Percentiles rank a stretch among this genome's conserved stretches.
Conservation (phyloP, 176 grass and related monocot species). For the Tillandsia leiboldiana region DNA sequence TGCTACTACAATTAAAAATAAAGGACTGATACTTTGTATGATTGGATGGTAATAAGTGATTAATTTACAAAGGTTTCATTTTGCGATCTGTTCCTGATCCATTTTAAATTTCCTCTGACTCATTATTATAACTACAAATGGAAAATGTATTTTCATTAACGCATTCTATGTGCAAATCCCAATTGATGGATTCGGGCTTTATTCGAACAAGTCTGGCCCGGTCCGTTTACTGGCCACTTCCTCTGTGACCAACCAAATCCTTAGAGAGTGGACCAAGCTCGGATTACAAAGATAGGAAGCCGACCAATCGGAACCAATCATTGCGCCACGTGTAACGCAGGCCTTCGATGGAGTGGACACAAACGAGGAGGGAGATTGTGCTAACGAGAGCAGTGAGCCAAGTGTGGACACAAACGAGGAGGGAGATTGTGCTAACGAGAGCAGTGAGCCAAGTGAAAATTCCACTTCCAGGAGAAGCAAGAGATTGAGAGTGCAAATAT, state of each 20-base stretch:
- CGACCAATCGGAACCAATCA: conserved; percentile 34
- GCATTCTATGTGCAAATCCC: too few species aligned
- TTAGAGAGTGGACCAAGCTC: not conserved
- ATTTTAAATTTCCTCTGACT: too few species aligned
- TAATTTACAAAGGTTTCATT: too few species aligned
- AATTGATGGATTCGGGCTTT: too few species aligned
- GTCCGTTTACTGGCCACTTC: too few species aligned
- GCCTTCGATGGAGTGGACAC: conserved; percentile 3
- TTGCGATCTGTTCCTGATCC: too few species aligned
- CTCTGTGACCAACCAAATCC: conserved; percentile 6
- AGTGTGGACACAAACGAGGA: conserved; percentile 3
- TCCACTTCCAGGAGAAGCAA: not conserved
- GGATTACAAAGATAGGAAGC: conserved; percentile 60
- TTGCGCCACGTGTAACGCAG: conserved; percentile 30
- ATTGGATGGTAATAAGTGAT: too few species aligned
- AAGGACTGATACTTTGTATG: too few species aligned
- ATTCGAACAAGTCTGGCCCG: too few species aligned
- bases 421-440: conserved; percentile 2
- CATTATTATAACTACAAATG: too few species aligned
- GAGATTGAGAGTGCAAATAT: conserved; percentile 17
- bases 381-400: conserved; percentile 11
- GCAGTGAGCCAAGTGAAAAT: conserved; percentile 11
- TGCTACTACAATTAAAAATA: too few species aligned
- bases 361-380: not conserved
- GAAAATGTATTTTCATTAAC: too few species aligned